Evolutionary conservation across 441 rosid species (phyloP).

Genomic region (Viola pubescens): DNA sequence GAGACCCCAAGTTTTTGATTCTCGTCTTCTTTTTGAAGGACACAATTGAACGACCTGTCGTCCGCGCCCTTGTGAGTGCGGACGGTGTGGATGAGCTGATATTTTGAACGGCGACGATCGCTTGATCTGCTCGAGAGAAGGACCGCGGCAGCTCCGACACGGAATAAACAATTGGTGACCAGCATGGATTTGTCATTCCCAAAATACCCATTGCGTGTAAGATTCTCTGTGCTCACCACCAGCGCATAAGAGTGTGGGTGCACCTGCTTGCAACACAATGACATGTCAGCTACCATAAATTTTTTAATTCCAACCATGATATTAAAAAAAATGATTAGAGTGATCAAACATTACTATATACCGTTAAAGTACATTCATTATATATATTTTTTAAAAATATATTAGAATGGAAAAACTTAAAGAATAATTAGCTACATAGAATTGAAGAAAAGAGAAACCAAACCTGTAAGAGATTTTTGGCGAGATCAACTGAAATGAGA

Average conservation of each 20-base stretch:
- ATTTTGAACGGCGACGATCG: constrained; percentile 55
- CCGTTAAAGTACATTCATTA: too few relatives aligned
- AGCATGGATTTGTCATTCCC: constrained; percentile 75
- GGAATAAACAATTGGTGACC: constrained; percentile 66
- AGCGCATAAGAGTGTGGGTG: constrained; percentile 55
- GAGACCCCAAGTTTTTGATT: constrained; percentile 20
- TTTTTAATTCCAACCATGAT: background rate
- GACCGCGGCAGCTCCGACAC: constrained; percentile 70
- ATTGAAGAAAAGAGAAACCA: background rate
- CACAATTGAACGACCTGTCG: constrained; percentile 52
- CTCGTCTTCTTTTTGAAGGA: constrained; percentile 57
- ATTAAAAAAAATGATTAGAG: background rate
- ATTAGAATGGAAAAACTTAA: background rate
- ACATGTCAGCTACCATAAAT: background rate
- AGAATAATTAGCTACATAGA: background rate
- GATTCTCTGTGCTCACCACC: constrained; percentile 71
- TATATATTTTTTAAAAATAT: background rate
- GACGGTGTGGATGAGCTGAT: constrained; percentile 48
- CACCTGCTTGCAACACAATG: constrained; percentile 13
- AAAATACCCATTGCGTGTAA: constrained; percentile 58
- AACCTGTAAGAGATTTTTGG: constrained; percentile 42
- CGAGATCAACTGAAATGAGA: constrained; percentile 44
- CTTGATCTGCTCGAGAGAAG: constrained; percentile 51
- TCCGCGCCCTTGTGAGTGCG: constrained; percentile 69
- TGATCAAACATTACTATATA: background rate